Conservation (phyloP, 2,329 filamentous ascomycete species). For the Chaetomium strumarium region DNA sequence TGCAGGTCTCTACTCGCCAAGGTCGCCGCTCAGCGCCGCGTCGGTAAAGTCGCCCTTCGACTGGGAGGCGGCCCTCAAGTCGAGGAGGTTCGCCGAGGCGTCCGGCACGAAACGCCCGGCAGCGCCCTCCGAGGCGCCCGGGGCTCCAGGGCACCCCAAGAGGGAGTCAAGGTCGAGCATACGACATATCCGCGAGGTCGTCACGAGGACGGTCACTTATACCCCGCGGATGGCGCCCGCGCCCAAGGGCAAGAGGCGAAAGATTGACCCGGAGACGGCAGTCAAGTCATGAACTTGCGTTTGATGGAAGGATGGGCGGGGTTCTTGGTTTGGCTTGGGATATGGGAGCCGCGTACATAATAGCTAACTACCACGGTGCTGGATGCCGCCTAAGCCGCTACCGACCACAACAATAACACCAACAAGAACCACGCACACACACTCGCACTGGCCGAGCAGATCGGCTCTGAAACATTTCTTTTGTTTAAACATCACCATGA, state of each 20-base stretch:
- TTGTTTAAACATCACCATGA: not conserved
- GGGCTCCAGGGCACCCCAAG: constrained; percentile 25
- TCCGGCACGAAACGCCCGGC: constrained; percentile 34
- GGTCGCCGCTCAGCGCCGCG: constrained; percentile 69
- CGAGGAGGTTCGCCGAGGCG: constrained; percentile 53
- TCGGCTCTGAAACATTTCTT: not conserved
- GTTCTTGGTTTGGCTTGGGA: not conserved
- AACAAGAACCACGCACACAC: too few relatives aligned
- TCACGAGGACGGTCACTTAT: constrained; percentile 91
- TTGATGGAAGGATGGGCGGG: too few relatives aligned
- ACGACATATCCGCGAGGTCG: constrained; percentile 76
- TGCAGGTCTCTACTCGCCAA: constrained; percentile 55
- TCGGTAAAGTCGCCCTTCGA: constrained; percentile 67
- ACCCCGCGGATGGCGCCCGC: constrained; percentile 81
- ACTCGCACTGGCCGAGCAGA: not conserved
- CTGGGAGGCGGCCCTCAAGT: constrained; percentile 68
- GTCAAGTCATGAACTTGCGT: constrained; percentile 21
- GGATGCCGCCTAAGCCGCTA: not conserved
- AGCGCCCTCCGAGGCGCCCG: constrained; percentile 19
- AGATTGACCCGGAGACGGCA: constrained; percentile 41
- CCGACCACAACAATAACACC: not conserved
- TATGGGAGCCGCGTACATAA: not conserved
- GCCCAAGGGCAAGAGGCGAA: constrained; percentile 88
- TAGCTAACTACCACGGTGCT: not conserved
- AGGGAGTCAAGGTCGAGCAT: constrained; percentile 56